phyloP scores from a whole-genome alignment of 2,329 filamentous ascomycete genomes.

The Leptographium radiaticola region DNA sequence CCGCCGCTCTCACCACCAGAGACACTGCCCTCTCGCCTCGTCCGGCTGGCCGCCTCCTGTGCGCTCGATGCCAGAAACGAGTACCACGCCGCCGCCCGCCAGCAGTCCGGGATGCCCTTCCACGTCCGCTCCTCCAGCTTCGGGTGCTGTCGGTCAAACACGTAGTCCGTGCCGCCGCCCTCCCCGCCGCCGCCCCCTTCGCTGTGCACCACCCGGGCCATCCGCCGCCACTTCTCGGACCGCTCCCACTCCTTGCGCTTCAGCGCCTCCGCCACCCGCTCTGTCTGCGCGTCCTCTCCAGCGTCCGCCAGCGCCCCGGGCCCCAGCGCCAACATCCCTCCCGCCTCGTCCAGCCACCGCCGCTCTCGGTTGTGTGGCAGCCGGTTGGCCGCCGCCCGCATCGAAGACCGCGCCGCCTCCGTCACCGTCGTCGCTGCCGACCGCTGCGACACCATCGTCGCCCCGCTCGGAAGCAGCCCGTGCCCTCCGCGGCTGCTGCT shows the following conservation, averaged over 20 bases:
- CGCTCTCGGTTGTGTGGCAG: slow-evolving; percentile 49
- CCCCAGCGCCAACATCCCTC: slow-evolving; percentile 51
- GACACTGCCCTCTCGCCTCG: no score
- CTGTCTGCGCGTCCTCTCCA: slow-evolving; percentile 40
- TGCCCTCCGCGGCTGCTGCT: neutral
- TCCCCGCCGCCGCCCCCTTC: slow-evolving; percentile 35
- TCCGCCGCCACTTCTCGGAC: slow-evolving; percentile 54
- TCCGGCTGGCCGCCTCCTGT: slow-evolving; percentile 14
- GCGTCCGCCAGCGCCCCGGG: slow-evolving; percentile 40
- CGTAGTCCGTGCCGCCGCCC: slow-evolving; percentile 42
- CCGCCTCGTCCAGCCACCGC: slow-evolving; percentile 49
- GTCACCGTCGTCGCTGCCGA: slow-evolving; percentile 3
- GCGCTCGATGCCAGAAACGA: slow-evolving; percentile 76
- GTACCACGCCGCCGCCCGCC: slow-evolving; percentile 89
- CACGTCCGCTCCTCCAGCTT: slow-evolving; percentile 85
- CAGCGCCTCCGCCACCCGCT: slow-evolving; percentile 37
- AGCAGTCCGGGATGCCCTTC: slow-evolving; percentile 96
- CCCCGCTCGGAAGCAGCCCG: neutral
- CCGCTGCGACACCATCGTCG: slow-evolving; percentile 41
- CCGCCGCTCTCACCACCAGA: neutral
- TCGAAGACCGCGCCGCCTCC: slow-evolving; percentile 37
- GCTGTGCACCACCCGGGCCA: slow-evolving; percentile 45
- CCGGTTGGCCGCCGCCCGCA: slow-evolving; percentile 45
- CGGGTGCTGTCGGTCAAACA: slow-evolving; percentile 71
- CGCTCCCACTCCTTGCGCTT: slow-evolving; percentile 51